Percentiles rank a stretch among this genome's conserved stretches.
Evolutionary conservation across 1,284 basidiomycete species (phyloP).

Genomic region (Xerocomus nothofagi): DNA sequence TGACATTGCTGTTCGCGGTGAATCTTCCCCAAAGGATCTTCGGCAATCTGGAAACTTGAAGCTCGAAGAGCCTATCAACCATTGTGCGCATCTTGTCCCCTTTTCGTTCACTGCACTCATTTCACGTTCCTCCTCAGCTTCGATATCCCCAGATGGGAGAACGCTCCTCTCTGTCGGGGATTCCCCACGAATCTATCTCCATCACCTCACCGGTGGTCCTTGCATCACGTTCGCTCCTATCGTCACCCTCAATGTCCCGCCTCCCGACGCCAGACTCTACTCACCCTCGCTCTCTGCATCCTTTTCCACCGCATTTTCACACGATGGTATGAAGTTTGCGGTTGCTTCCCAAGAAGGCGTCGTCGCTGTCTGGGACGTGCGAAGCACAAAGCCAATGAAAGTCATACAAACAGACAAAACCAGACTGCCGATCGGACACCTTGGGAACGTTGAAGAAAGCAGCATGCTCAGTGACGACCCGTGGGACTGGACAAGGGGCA

Average conservation of each 20-base stretch:
- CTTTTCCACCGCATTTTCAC: slow-evolving; percentile 83
- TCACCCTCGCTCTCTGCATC: slow-evolving; percentile 59
- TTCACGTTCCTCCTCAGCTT: slow-evolving; percentile 47
- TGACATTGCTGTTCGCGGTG: slow-evolving; percentile 56
- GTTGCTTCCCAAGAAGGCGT: slow-evolving; percentile 86
- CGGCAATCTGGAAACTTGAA: slow-evolving; percentile 54
- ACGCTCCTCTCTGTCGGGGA: slow-evolving; percentile 86
- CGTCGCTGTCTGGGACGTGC: slow-evolving; percentile 78
- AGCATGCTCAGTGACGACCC: slow-evolving; percentile 62
- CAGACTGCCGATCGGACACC: slow-evolving; percentile 35
- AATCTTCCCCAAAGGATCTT: slow-evolving; percentile 44
- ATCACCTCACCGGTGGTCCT: slow-evolving; percentile 61
- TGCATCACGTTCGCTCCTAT: slow-evolving; percentile 58
- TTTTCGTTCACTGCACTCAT: slow-evolving; percentile 23
- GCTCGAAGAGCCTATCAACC: slow-evolving; percentile 70
- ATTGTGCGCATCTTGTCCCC: slow-evolving; percentile 47
- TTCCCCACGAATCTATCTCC: slow-evolving; percentile 77
- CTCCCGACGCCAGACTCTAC: slow-evolving; percentile 44
- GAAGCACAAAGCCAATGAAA: slow-evolving; percentile 67
- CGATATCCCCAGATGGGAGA: slow-evolving; percentile 81
- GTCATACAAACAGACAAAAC: slow-evolving; percentile 58
- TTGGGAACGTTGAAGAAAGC: slow-evolving; percentile 45
- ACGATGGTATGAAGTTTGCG: slow-evolving; percentile 79
- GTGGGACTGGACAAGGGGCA: slow-evolving; percentile 62
- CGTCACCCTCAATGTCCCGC: slow-evolving; percentile 55